These are phyloP conservation scores for Mortierella sp. DNA, from an alignment of 371 early-diverging fungal genomes.

Conservation along the genomic window DNA sequence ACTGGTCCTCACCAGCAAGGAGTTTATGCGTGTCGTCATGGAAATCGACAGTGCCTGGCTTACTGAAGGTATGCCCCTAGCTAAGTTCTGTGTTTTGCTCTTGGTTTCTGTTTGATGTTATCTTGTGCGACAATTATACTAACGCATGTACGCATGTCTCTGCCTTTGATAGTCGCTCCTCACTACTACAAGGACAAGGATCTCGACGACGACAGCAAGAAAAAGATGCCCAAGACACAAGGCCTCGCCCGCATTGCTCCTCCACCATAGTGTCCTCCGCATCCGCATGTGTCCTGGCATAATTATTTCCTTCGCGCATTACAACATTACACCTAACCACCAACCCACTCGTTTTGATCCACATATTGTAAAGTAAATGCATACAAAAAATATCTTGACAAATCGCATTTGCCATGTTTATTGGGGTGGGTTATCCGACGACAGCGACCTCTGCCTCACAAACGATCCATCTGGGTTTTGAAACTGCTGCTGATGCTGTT, in stretches of 20 bases:
- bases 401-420: background rate
- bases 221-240: slow-evolving; percentile 69
- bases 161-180: slow-evolving; percentile 61
- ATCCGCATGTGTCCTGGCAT: background rate
- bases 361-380: background rate
- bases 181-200: slow-evolving; percentile 92
- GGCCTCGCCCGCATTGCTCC: slow-evolving; percentile 47
- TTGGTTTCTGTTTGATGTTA: background rate
- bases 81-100: background rate
- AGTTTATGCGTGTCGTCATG: slow-evolving; percentile 95
- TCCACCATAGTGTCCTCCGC: slow-evolving; percentile 12
- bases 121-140: no score
- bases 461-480: background rate
- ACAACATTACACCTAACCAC: slow-evolving; percentile 4
- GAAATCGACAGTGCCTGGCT: slow-evolving; percentile 96
- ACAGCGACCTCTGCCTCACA: background rate
- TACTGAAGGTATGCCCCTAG: slow-evolving; percentile 76
- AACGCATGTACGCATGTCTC: no score
- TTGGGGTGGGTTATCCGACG: slow-evolving; percentile 11
- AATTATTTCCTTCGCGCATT: slow-evolving; percentile 5
- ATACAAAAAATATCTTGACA: background rate
- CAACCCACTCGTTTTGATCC: background rate
- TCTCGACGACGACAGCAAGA: slow-evolving; percentile 72
- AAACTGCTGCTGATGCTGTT: slow-evolving; percentile 6
- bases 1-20: slow-evolving; percentile 92